Evolutionary conservation across 768 basidiomycete species (phyloP).

Genomic region (Suillus tomentosus): DNA sequence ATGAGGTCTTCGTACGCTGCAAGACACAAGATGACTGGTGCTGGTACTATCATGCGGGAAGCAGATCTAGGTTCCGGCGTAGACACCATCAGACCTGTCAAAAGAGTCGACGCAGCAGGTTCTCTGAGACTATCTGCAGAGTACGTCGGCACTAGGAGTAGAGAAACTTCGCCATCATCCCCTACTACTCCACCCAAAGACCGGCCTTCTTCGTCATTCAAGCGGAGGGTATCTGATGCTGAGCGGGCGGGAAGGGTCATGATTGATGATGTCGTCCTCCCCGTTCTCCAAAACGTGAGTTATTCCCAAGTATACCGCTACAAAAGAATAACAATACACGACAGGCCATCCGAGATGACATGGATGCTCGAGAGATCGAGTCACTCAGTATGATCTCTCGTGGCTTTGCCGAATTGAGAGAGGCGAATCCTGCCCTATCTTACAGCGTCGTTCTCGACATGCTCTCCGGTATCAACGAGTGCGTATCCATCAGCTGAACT

Average conservation of each 20-base stretch:
- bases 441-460: slow-evolving; percentile 90
- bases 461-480: slow-evolving; percentile 90
- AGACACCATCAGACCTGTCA: slow-evolving; percentile 91
- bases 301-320: neutral
- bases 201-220: slow-evolving; percentile 40
- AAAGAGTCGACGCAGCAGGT: slow-evolving; percentile 82
- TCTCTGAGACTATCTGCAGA: slow-evolving; percentile 79
- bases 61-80: slow-evolving; percentile 87
- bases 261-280: slow-evolving; percentile 84
- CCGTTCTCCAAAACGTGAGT: slow-evolving; percentile 73
- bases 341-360: slow-evolving; percentile 77
- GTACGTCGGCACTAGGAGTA: slow-evolving; percentile 70
- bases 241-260: slow-evolving; percentile 67
- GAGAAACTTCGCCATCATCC: slow-evolving; percentile 48
- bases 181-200: slow-evolving; percentile 44
- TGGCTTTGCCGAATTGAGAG: slow-evolving; percentile 86
- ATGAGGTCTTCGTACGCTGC: slow-evolving; percentile 81
- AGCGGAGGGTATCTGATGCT: slow-evolving; percentile 53
- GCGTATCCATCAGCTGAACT: slow-evolving; percentile 33
- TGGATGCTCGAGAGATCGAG: slow-evolving; percentile 87
- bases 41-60: slow-evolving; percentile 75
- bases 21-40: slow-evolving; percentile 58
- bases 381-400: slow-evolving; percentile 86
- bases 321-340: slow-evolving; percentile 12
- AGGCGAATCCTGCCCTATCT: slow-evolving; percentile 80